phyloP scores from a whole-genome alignment of 2,329 filamentous ascomycete genomes.

The Alternaria longipes region DNA sequence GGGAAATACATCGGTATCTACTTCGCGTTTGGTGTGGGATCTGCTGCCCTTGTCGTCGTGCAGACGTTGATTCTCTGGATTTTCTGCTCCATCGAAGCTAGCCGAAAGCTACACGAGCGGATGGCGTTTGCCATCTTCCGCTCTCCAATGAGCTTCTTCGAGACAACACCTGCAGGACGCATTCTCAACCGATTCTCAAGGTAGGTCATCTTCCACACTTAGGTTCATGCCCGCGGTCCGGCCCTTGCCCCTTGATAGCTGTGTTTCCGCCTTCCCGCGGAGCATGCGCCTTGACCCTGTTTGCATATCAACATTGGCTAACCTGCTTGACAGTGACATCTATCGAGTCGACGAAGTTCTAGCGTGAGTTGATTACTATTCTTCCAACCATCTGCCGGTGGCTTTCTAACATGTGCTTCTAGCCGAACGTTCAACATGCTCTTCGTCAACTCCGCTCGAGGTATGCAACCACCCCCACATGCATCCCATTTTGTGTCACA shows the following conservation, averaged over 20 bases:
- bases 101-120: conserved; percentile 92
- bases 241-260: conserved; percentile 12
- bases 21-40: conserved; percentile 91
- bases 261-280: background rate
- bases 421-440: conserved; percentile 94
- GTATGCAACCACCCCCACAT: conserved; percentile 46
- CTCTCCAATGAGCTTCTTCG: conserved; percentile 98
- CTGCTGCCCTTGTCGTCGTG: conserved; percentile 82
- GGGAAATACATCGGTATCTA: conserved; percentile 95
- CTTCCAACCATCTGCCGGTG: background rate
- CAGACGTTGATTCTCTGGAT: conserved; percentile 98
- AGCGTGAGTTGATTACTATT: conserved; percentile 60
- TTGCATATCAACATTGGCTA: conserved; percentile 22
- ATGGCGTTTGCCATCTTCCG: conserved; percentile 98
- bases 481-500: conserved; percentile 22
- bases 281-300: background rate
- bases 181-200: conserved; percentile 97
- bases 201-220: conserved; percentile 57
- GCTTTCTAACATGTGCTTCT: conserved; percentile 37
- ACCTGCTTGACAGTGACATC: conserved; percentile 66
- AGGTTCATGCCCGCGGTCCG: conserved; percentile 12
- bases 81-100: conserved; percentile 99
- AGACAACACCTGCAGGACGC: conserved; percentile 94
- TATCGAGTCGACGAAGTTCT: conserved; percentile 91
- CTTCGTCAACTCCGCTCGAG: conserved; percentile 60